Percentiles rank a stretch among this genome's conserved stretches.
These are phyloP conservation scores for Perilla frutescens DNA, from an alignment of 257 asterid genomes.

Conservation along the genomic window DNA sequence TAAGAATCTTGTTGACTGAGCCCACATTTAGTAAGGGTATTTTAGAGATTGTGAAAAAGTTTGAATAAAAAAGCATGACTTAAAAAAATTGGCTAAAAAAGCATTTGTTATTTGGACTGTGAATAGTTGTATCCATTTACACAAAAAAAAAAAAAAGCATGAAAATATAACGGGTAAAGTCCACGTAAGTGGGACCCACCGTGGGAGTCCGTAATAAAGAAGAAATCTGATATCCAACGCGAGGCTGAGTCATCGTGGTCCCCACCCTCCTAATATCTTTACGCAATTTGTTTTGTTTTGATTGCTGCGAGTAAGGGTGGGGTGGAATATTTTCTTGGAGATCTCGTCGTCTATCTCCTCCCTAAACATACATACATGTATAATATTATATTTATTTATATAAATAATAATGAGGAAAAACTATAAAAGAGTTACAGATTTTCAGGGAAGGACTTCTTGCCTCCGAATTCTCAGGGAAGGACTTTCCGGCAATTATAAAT, in stretches of 20 bases:
- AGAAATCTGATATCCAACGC: constrained; percentile 38
- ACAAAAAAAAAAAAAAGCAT: too few species aligned
- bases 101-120: too few species aligned
- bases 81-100: too few species aligned
- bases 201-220: neutral
- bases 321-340: neutral
- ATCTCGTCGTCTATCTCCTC: neutral
- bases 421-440: constrained; percentile 39
- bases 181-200: constrained; percentile 17
- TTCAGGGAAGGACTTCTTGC: constrained; percentile 71
- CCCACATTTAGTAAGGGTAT: too few species aligned
- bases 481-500: constrained; percentile 88
- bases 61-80: too few species aligned
- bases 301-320: too few species aligned
- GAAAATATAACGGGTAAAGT: too few species aligned
- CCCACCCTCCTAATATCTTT: constrained; percentile 37
- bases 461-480: constrained; percentile 87
- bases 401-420: neutral
- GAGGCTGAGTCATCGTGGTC: constrained; percentile 45
- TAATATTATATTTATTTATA: too few species aligned
- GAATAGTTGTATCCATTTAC: too few species aligned
- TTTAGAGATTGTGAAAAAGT: too few species aligned
- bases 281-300: neutral
- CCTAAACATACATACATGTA: constrained; percentile 16
- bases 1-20: too few species aligned